phyloP scores from a whole-genome alignment of 2,329 filamentous ascomycete species.

The Aspergillus oerlinghausenensis region DNA sequence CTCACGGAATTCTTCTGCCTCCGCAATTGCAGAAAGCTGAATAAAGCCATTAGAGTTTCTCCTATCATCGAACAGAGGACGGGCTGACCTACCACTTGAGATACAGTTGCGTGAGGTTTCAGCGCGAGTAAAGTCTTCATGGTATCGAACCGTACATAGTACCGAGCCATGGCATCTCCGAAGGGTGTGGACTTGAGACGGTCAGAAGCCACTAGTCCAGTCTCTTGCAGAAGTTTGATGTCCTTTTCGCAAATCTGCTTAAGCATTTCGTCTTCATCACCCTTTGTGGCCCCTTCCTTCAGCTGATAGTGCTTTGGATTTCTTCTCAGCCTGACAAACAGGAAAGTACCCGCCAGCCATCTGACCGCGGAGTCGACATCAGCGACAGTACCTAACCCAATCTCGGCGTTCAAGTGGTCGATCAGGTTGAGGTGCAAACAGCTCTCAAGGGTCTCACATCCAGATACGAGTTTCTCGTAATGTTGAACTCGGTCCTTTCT shows the following conservation, averaged over 20 bases:
- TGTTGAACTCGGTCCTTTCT: conserved; percentile 57
- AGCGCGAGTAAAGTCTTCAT: conserved; percentile 68
- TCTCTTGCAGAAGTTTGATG: conserved; percentile 59
- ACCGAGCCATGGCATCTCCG: conserved; percentile 76
- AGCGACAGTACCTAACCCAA: conserved; percentile 68
- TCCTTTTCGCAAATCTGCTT: conserved; percentile 67
- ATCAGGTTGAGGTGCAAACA: conserved; percentile 72
- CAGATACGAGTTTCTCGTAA: conserved; percentile 71
- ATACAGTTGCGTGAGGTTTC: conserved; percentile 55
- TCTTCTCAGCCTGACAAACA: conserved; percentile 67
- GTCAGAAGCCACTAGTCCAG: conserved; percentile 51
- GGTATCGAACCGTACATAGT: conserved; percentile 73
- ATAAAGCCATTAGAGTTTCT: conserved; percentile 7
- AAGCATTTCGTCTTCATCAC: conserved; percentile 59
- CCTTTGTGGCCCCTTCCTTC: conserved; percentile 47
- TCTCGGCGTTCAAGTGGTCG: conserved; percentile 80
- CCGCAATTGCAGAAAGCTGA: conserved; percentile 62
- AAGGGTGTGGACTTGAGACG: conserved; percentile 63
- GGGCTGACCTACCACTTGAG: conserved; percentile 59
- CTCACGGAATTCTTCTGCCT: conserved; percentile 68
- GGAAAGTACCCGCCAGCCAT: conserved; percentile 74
- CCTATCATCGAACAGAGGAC: background rate
- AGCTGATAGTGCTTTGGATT: conserved; percentile 70
- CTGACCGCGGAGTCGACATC: conserved; percentile 60
- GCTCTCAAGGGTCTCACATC: conserved; percentile 71